phyloP scores from a whole-genome alignment of 2,329 filamentous ascomycete species.

The Paracoccidioides lutzii region DNA sequence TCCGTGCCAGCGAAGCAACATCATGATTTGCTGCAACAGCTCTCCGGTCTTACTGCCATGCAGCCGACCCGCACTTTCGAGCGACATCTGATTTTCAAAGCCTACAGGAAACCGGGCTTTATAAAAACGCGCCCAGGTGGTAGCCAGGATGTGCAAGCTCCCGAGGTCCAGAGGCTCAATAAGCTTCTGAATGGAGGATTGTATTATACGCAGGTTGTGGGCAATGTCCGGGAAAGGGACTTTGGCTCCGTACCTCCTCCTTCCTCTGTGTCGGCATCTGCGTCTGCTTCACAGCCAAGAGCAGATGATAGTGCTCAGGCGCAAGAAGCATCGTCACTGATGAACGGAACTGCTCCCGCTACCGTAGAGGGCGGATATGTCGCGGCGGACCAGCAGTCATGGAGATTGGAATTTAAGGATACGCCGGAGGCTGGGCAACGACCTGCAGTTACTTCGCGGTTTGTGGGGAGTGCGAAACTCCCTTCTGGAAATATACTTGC shows the following conservation, averaged over 20 bases:
- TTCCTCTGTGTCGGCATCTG: conserved; percentile 1
- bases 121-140: conserved; percentile 29
- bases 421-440: conserved; percentile 40
- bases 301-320: conserved; percentile 24
- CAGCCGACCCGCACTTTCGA: conserved; percentile 44
- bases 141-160: conserved; percentile 32
- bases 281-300: conserved; percentile 2
- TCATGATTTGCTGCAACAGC: conserved; percentile 47
- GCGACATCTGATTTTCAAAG: conserved; percentile 47
- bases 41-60: conserved; percentile 49
- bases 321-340: neutral
- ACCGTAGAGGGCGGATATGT: conserved; percentile 16
- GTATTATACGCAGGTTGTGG: conserved; percentile 43
- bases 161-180: conserved; percentile 33
- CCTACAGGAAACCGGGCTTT: conserved; percentile 35
- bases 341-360: conserved; percentile 2
- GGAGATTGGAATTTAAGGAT: conserved; percentile 37
- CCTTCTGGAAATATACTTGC: conserved; percentile 37
- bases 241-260: conserved; percentile 18
- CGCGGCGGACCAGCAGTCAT: conserved; percentile 28
- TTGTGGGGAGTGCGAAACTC: conserved; percentile 38
- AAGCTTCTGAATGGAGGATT: conserved; percentile 39
- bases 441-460: conserved; percentile 41
- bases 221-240: conserved; percentile 27
- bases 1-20: conserved; percentile 45